Percentiles rank a stretch among this genome's conserved stretches.
These are phyloP conservation scores for Acanthamoeba sp. DNA, from an alignment of 208 protist genomes.

Conservation along the genomic window DNA sequence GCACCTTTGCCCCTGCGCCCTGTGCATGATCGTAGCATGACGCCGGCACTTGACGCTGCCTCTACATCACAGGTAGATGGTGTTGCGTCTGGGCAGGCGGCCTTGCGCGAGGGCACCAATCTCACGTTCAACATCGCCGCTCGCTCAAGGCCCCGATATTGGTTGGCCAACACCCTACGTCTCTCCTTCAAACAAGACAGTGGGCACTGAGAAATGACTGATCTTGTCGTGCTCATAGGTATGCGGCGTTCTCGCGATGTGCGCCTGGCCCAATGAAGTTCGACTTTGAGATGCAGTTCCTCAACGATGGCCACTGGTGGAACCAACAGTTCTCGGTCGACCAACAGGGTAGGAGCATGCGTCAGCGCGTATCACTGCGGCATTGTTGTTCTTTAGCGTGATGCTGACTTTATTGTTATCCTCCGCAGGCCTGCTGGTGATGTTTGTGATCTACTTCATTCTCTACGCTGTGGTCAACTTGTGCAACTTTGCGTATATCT, in stretches of 20 bases:
- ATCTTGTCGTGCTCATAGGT: too few relatives aligned
- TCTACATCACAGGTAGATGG: background rate
- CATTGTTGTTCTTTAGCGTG: too few relatives aligned
- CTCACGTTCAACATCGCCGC: slow-evolving; percentile 1
- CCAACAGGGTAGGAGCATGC: background rate
- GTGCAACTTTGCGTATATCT: slow-evolving; percentile 20
- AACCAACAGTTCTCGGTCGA: background rate
- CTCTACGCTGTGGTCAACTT: slow-evolving; percentile 11
- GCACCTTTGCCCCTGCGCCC: background rate
- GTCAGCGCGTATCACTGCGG: background rate
- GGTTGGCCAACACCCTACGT: background rate
- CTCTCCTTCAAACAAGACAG: background rate
- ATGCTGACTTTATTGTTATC: too few relatives aligned
- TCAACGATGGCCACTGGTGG: background rate
- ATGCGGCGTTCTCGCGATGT: slow-evolving; percentile 22
- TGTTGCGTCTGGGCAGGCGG: background rate
- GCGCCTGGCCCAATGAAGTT: slow-evolving; percentile 3
- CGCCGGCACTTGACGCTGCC: background rate
- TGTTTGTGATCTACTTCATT: background rate
- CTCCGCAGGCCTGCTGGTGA: background rate
- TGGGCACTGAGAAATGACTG: too few relatives aligned
- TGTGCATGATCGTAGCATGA: background rate
- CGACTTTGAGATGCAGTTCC: slow-evolving; percentile 5
- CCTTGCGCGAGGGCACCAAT: background rate
- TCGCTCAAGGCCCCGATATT: background rate